A percentile compares a stretch with the other conserved stretches of the same genome.
These are phyloP conservation scores for Botrytis aclada DNA, from an alignment of 2,329 filamentous ascomycete species.

Conservation along the genomic window DNA sequence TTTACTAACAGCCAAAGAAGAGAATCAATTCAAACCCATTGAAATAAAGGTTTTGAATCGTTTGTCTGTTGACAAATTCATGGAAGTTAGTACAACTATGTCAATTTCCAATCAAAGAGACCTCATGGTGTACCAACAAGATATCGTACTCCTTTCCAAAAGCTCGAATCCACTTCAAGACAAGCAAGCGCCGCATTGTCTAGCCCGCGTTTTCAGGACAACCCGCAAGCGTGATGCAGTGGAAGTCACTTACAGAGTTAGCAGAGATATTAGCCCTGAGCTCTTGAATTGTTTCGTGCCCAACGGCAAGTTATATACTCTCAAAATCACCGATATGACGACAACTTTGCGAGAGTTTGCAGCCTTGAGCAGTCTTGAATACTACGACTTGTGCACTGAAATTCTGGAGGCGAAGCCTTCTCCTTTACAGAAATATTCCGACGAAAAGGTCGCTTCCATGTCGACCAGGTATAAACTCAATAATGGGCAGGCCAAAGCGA, in stretches of 20 bases:
- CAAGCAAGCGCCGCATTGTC: conserved; percentile 68
- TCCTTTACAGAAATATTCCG: conserved; percentile 76
- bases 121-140: conserved; percentile 72
- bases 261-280: conserved; percentile 50
- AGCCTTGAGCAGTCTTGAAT: conserved; percentile 83
- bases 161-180: conserved; percentile 66
- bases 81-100: conserved; percentile 86
- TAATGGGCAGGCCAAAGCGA: conserved; percentile 82
- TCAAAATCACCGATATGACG: conserved; percentile 89
- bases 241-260: conserved; percentile 83
- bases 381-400: conserved; percentile 94
- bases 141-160: conserved; percentile 83
- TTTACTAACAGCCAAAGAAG: conserved; percentile 85
- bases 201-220: conserved; percentile 78
- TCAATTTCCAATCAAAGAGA: conserved; percentile 68
- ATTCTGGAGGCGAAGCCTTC: conserved; percentile 87
- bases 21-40: conserved; percentile 75
- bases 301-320: conserved; percentile 65
- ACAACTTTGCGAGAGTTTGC: conserved; percentile 95
- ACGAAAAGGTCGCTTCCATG: conserved; percentile 66
- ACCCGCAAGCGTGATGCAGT: conserved; percentile 76
- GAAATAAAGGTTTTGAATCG: conserved; percentile 85
- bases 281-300: conserved; percentile 64
- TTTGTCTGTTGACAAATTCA: conserved; percentile 85
- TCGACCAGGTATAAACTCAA: conserved; percentile 82